Evolutionary conservation across 2,329 filamentous ascomycete genomes (phyloP).

Genomic region (Xylariomycetidae sp.): DNA sequence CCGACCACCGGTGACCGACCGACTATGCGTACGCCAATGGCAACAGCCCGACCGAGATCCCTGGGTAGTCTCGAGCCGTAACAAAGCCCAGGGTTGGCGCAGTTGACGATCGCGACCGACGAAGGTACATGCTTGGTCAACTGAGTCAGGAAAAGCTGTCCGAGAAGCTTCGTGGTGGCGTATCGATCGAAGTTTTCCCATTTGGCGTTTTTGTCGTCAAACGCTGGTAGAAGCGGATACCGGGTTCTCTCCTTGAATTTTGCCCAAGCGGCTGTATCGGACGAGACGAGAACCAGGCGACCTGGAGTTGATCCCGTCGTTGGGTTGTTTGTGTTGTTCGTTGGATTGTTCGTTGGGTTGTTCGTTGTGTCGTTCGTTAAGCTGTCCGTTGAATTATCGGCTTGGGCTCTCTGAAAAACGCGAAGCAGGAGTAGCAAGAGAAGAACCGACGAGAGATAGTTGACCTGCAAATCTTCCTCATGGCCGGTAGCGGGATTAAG

Average conservation of each 20-base stretch:
- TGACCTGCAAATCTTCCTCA: constrained; percentile 42
- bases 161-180: constrained; percentile 19
- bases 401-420: no score
- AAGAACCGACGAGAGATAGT: constrained; percentile 44
- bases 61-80: constrained; percentile 6
- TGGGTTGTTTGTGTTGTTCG: background rate
- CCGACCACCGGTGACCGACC: constrained; percentile 4
- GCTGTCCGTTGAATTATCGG: no score
- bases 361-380: constrained; percentile 16
- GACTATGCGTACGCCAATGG: constrained; percentile 1
- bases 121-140: constrained; percentile 18
- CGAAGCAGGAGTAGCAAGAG: constrained; percentile 40
- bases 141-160: constrained; percentile 23
- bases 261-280: constrained; percentile 16
- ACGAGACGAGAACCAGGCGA: constrained; percentile 19
- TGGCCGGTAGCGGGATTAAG: constrained; percentile 18
- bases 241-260: constrained; percentile 10
- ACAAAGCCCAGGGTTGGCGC: constrained; percentile 12
- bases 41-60: constrained; percentile 1
- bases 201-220: constrained; percentile 4
- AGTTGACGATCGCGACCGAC: constrained; percentile 5
- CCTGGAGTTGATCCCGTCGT: constrained; percentile 1
- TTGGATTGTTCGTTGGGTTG: constrained; percentile 23
- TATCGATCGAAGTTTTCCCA: constrained; percentile 14
- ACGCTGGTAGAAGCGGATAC: constrained; percentile 6